Evolutionary conservation across 2,329 filamentous ascomycete genomes (phyloP), one percentile per base, ranked within the genome.

Genomic region (Talaromyces piceae): DNA sequence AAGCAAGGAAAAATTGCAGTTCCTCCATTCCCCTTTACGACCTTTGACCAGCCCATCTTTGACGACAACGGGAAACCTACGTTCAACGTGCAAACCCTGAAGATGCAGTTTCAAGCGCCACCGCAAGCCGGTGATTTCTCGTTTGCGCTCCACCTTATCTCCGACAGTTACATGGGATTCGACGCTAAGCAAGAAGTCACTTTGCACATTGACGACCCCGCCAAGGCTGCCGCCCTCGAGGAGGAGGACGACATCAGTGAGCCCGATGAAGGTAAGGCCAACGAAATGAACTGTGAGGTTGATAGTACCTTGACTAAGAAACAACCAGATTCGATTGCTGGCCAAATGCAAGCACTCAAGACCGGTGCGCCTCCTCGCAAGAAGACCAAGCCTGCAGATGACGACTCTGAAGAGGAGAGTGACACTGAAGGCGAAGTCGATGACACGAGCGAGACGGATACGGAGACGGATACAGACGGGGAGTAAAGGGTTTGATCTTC

Each of bases 1-100:
- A 95, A 95, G 72, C 87, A 94, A 66, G 91, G 88, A 64, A 95
- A 95, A 72, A 91, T 98, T 72, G 91, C 91, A 16, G 93, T 98
- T 2, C 91, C 91, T 2, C 93, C 94, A 0, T 96, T 95, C 68
- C 89, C 87, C n/a, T 97, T 98, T 71, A 84, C 84, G 39, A 84
- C 84, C 43, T 97, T 98, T 66, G 90, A 96, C 69, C 87, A 90
- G 74, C 87, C 89, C 26, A 83, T 96, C 27, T 87, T 93, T 57
- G 83, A 87, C 59, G 83, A 82, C 37, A 79, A 83, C 56, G 89
- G 87, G 61, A 87, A 87, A 66, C 91, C 91, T 2, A 97, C 93
- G 2, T 98, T 88, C 73, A 86, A 91, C 62, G 85, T 98, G 73
- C 91, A 97, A 70, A 98, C 93, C 3, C 77, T 97, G 63, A 97